Percentiles rank a stretch among this genome's conserved stretches.
Conservation (phyloP, 2,329 filamentous ascomycete species). For the Fusarium algeriense region DNA sequence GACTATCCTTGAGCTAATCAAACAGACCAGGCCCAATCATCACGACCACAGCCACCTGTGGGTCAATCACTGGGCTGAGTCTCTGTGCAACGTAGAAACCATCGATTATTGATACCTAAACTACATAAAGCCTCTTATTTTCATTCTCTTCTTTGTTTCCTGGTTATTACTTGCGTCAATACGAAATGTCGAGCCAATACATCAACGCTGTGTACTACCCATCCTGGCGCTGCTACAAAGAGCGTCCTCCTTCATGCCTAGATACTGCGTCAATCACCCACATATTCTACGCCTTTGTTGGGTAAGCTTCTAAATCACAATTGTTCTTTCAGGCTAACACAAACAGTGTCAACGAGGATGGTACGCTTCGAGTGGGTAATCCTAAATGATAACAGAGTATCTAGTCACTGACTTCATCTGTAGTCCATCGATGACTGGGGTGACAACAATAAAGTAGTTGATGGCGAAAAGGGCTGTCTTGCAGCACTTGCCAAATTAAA, state of each 20-base stretch:
- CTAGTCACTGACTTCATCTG: not conserved
- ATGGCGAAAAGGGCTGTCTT: constrained; percentile 71
- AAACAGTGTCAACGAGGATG: constrained; percentile 51
- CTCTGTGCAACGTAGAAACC: constrained; percentile 15
- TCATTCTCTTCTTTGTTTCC: not conserved
- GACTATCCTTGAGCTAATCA: not conserved
- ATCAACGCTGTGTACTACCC: constrained; percentile 70
- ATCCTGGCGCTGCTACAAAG: constrained; percentile 72
- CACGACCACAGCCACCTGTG: constrained; percentile 3
- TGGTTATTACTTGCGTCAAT: not conserved
- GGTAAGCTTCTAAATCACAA: constrained; percentile 43
- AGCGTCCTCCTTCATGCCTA: constrained; percentile 69
- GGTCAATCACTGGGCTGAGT: constrained; percentile 9
- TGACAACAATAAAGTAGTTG: constrained; percentile 69
- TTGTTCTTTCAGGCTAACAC: constrained; percentile 16
- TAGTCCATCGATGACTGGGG: constrained; percentile 71
- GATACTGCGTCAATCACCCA: constrained; percentile 70
- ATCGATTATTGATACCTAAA: constrained; percentile 19
- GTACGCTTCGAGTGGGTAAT: constrained; percentile 56
- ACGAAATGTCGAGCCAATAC: constrained; percentile 34
- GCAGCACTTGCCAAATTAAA: constrained; percentile 71
- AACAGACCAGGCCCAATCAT: not conserved
- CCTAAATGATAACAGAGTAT: not conserved
- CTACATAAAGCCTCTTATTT: not conserved
- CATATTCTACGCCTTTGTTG: constrained; percentile 74